Base-by-base conservation (phyloP, 495 filamentous ascomycete genomes). In the Annulohypoxylon maeteangense region DNA sequence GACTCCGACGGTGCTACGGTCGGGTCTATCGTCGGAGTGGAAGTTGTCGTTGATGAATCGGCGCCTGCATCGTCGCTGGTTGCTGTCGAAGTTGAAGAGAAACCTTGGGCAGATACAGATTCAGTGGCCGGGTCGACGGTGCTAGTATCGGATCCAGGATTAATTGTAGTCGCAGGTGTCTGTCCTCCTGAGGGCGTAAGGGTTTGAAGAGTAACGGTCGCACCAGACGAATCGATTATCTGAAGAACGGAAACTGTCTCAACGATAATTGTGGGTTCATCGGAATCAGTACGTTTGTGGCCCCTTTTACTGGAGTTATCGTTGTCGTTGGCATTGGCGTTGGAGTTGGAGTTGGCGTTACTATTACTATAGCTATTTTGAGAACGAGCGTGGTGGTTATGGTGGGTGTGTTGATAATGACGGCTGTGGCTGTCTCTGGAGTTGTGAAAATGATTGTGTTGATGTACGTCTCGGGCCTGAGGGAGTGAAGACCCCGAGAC, bases 401-500 rank as follows among this genome's bases (percentile, higher is more conserved):
- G 64, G 65, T 71, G 78, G 53, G 57, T 59, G 63, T 76, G 76
- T 23, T 76, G 69, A 32, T 72, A 68, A 57, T 65, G 77, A 42
- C 77, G 75, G 63, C 75, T 72, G 67, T 80, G 77, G 60, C 53
- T 72, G 55, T 76, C 63, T 65, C 60, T 75, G 55, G 56, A 64
- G 65, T 67, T 73, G 70, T 68, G 70, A 59, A 71, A 76, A 76
- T 75, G 78, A 75, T 67, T 66, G 73, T 78, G 75, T 68, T 76
- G 65, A 74, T 74, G 70, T 72, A 76, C 70, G 76, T 75, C 73
- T 76, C 81, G 83, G 82, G 81, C 75, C 83, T 85, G 83, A 85
- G 79, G 69, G 83, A 85, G 83, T 84, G 83, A 84, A 84, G 83
- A 76, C 81, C 82, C 81, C 77, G 74, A 77, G 72, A 75, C 78